Evolutionary conservation across 2,329 filamentous ascomycete genomes (phyloP), one percentile per base, ranked within the genome.

Genomic region (Gliomastix tumulicola): DNA sequence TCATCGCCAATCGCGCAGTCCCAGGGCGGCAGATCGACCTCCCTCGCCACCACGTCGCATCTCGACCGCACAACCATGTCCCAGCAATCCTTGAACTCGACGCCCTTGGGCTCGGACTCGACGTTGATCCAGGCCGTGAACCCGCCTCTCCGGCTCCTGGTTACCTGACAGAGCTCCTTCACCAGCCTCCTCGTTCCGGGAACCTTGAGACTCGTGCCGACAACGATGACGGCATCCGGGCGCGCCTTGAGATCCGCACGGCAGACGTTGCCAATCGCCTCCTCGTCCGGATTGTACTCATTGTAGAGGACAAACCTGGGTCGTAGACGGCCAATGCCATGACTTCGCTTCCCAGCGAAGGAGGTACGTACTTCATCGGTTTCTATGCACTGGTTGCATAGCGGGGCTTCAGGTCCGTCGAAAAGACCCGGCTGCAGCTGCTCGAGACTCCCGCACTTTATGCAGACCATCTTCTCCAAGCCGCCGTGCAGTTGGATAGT

Each of bases 271-370:
- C 90, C 89, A 56, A 98, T 98, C 12, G 92, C 90, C 49, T 96
- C 90, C 47, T 92, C 88, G 46, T 98, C 92, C 1, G 92, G 92
- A 54, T 97, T 96, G 56, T 87, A 84, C 59, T 98, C 92, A 56
- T 97, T 96, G 66, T 98, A 98, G 9, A 98, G 73, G 5, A 97
- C 90, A 67, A 98, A 96, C 39, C 92, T 79, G 17, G 92, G 92
- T 17, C 92, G 79, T 44, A 98, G 66, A 42, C 86, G 80, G 30
- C 92, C 92, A 49, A 98, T 84, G 2, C 92, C 92, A 53, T 96
- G 92, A 53, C 89, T 94, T 41, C 92, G 80, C 62, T 95, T 90
- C 34, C 89, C 88, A 11, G 81, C 84, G 43, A 79, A 70, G 5
- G 73, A 71, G 13, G 83, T 85, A 50, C 92, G 84, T 33, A 89